phyloP scores from a whole-genome alignment of 2,329 filamentous ascomycete species.

The Botrytis galanthina region DNA sequence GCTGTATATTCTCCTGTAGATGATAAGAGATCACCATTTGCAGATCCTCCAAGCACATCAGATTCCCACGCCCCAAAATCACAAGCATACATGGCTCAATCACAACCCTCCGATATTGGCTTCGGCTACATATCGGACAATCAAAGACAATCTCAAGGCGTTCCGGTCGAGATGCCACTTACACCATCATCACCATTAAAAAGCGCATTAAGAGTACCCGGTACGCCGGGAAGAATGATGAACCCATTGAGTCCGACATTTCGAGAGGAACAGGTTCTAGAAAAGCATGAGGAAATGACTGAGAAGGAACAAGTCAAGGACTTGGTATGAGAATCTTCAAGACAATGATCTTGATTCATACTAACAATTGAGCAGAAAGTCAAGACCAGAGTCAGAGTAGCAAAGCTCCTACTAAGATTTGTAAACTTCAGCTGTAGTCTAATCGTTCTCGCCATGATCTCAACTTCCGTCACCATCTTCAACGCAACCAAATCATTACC shows the following conservation, averaged over 20 bases:
- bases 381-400: slow-evolving; percentile 85
- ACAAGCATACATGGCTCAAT: slow-evolving; percentile 55
- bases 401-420: slow-evolving; percentile 90
- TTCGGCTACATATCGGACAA: slow-evolving; percentile 81
- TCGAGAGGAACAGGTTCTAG: slow-evolving; percentile 78
- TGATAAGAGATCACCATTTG: slow-evolving; percentile 53
- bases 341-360: slow-evolving; percentile 39
- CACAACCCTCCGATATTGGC: slow-evolving; percentile 80
- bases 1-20: slow-evolving; percentile 76
- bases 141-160: slow-evolving; percentile 46
- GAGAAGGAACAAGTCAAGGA: slow-evolving; percentile 87
- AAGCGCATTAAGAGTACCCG: slow-evolving; percentile 85
- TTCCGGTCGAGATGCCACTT: slow-evolving; percentile 56
- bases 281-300: slow-evolving; percentile 77
- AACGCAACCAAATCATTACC: slow-evolving; percentile 77
- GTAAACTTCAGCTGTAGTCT: slow-evolving; percentile 97
- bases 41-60: slow-evolving; percentile 52
- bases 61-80: slow-evolving; percentile 24
- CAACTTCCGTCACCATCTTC: slow-evolving; percentile 88
- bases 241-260: slow-evolving; percentile 92
- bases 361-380: slow-evolving; percentile 64
- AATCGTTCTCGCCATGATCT: slow-evolving; percentile 88
- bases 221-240: slow-evolving; percentile 70
- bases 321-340: slow-evolving; percentile 49
- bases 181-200: slow-evolving; percentile 78